phyloP scores from a whole-genome alignment of 2,329 filamentous ascomycete genomes.

The Ophiostoma piceae region DNA sequence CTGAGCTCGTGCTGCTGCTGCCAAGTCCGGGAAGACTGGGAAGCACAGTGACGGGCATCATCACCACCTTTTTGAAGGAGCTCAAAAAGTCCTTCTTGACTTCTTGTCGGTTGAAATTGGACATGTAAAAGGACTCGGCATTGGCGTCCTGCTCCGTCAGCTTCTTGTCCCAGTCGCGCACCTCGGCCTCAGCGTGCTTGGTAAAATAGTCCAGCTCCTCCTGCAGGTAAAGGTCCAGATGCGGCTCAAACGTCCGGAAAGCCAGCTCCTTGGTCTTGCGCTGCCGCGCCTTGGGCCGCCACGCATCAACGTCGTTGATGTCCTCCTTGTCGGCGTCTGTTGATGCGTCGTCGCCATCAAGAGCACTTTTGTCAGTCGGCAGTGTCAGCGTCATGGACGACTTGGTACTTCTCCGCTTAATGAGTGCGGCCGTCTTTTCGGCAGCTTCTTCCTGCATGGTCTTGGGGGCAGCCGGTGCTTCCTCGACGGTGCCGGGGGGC shows the following conservation, averaged over 20 bases:
- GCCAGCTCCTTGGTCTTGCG: conserved; percentile 61
- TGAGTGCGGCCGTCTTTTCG: conserved; percentile 13
- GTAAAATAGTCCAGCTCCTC: conserved; percentile 88
- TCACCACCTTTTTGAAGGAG: conserved; percentile 97
- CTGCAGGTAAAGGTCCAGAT: conserved; percentile 87
- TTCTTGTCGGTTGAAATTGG: conserved; percentile 85
- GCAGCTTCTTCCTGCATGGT: conserved; percentile 9
- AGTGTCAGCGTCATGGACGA: not conserved
- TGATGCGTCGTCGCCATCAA: not conserved
- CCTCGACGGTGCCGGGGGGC: conserved; percentile 36
- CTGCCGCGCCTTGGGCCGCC: conserved; percentile 21
- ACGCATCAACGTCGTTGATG: conserved; percentile 19
- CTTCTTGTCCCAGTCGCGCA: conserved; percentile 84
- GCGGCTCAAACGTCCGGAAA: conserved; percentile 75
- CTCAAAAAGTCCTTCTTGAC: conserved; percentile 95
- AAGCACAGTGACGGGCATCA: conserved; percentile 94
- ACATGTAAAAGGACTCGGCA: conserved; percentile 92
- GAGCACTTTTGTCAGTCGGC: not conserved
- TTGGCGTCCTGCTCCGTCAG: conserved; percentile 85
- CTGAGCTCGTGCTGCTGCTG: not conserved
- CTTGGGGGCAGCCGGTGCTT: not conserved
- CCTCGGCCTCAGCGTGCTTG: conserved; percentile 67
- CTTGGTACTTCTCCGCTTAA: conserved; percentile 15
- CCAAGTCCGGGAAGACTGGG: conserved; percentile 62
- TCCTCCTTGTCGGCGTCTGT: not conserved